phyloP scores from a whole-genome alignment of 1,284 basidiomycete genomes.

The Cryptococcus floricola region DNA sequence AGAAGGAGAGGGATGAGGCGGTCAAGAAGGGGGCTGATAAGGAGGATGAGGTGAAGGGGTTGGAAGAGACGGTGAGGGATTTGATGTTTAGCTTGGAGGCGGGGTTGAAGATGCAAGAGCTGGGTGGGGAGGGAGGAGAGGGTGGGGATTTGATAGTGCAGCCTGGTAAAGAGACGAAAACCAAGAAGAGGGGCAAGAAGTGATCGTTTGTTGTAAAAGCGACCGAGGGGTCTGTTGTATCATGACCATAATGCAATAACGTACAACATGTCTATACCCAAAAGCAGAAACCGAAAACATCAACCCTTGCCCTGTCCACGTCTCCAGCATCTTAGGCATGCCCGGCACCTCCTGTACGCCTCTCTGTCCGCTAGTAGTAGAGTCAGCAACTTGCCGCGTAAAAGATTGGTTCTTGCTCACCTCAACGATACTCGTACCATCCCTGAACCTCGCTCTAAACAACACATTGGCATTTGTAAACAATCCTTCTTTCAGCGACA shows the following conservation, averaged over 20 bases:
- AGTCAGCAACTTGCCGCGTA: not conserved
- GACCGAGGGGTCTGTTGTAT: not conserved
- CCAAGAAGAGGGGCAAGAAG: constrained; percentile 24
- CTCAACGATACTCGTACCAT: constrained; percentile 88
- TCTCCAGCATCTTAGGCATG: constrained; percentile 11
- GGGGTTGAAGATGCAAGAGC: constrained; percentile 35
- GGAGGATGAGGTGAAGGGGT: constrained; percentile 31
- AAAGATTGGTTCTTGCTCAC: constrained; percentile 20
- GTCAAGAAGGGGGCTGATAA: constrained; percentile 20
- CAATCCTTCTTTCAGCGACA: constrained; percentile 92
- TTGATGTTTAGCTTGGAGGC: constrained; percentile 48
- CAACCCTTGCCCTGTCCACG: not conserved
- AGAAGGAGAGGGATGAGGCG: constrained; percentile 25
- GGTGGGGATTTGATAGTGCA: constrained; percentile 40
- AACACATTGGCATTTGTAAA: constrained; percentile 98
- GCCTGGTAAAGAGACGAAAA: constrained; percentile 19
- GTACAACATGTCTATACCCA: not conserved
- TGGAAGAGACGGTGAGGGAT: constrained; percentile 49
- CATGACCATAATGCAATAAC: not conserved
- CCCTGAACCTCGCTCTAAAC: constrained; percentile 85
- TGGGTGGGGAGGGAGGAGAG: constrained; percentile 36
- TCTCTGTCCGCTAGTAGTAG: constrained; percentile 32
- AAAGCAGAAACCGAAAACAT: too few species aligned
- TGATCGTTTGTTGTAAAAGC: not conserved
- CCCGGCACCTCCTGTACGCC: constrained; percentile 18